phyloP scores from a whole-genome alignment of 2,329 filamentous ascomycete species.

The Neophaeococcomyces mojaviensis region DNA sequence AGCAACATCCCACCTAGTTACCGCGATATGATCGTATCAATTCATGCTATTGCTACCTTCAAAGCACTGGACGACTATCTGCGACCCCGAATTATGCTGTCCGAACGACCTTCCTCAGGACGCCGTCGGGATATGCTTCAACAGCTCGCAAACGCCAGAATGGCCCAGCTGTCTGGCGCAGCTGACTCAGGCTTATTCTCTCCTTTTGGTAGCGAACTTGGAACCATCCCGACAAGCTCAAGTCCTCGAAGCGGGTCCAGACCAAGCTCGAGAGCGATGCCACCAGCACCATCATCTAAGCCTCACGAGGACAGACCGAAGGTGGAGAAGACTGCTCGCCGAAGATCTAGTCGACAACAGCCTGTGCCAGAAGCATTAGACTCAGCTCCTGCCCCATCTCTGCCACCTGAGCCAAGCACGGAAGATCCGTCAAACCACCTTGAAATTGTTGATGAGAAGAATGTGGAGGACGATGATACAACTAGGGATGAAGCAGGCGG shows the following conservation, averaged over 20 bases:
- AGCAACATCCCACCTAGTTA: conserved; percentile 83
- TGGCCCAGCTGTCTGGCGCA: conserved; percentile 44
- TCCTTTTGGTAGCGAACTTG: conserved; percentile 20
- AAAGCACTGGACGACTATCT: conserved; percentile 95
- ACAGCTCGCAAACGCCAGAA: conserved; percentile 64
- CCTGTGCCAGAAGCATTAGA: conserved; percentile 39
- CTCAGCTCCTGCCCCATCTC: conserved; percentile 41
- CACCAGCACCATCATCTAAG: conserved; percentile 22
- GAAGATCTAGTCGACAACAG: conserved; percentile 57
- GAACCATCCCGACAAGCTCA: conserved; percentile 8
- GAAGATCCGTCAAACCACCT: conserved; percentile 63
- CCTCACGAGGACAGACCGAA: conserved; percentile 23
- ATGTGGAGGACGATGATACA: conserved; percentile 65
- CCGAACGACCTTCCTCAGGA: conserved; percentile 61
- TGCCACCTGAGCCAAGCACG: conserved; percentile 50
- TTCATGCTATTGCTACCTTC: conserved; percentile 96
- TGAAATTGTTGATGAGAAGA: conserved; percentile 89
- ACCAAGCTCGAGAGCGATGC: conserved; percentile 35
- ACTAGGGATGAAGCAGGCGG: conserved; percentile 41
- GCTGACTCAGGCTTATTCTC: conserved; percentile 25
- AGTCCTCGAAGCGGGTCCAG: conserved; percentile 28
- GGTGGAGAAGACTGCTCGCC: conserved; percentile 36
- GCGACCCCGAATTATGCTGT: conserved; percentile 74
- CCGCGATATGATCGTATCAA: conserved; percentile 94
- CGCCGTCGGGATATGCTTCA: conserved; percentile 53